Conservation (phyloP, 2,329 filamentous ascomycete species). For the Canariomyces notabilis region DNA sequence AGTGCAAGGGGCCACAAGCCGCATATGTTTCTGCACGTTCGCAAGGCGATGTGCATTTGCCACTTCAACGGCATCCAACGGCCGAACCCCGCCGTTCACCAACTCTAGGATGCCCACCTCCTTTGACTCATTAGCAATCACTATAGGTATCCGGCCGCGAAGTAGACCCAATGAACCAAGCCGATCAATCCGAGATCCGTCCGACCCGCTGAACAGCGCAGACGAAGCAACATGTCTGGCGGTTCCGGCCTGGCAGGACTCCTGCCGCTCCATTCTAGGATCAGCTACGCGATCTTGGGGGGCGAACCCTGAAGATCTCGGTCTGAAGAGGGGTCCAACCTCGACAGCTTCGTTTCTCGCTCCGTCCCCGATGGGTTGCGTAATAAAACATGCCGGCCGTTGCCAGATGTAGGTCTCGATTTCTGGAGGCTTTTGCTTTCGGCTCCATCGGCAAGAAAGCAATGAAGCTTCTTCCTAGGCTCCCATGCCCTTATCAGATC, state of each 20-base stretch:
- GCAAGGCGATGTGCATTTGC: background rate
- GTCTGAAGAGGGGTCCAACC: background rate
- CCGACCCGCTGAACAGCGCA: background rate
- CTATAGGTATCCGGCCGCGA: background rate
- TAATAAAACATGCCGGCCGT: background rate
- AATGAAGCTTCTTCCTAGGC: no score
- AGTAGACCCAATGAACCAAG: background rate
- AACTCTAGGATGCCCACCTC: no score
- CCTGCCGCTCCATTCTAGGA: background rate
- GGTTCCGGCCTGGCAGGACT: background rate
- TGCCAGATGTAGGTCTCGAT: background rate
- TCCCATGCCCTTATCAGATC: no score
- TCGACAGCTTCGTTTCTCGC: background rate
- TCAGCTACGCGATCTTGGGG: background rate
- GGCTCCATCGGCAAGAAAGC: no score
- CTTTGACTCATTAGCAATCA: conserved; percentile 9
- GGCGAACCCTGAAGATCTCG: background rate
- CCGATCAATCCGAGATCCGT: conserved; percentile 8
- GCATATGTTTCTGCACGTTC: background rate
- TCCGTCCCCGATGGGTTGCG: background rate
- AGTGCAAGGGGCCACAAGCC: conserved; percentile 5
- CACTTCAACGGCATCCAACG: background rate
- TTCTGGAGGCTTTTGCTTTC: background rate
- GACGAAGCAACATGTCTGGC: background rate
- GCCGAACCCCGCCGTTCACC: background rate